Percentiles rank a stretch among this genome's conserved stretches.
Evolutionary conservation across 345 rosid species (phyloP).

Genomic region (Limnanthes douglasii): DNA sequence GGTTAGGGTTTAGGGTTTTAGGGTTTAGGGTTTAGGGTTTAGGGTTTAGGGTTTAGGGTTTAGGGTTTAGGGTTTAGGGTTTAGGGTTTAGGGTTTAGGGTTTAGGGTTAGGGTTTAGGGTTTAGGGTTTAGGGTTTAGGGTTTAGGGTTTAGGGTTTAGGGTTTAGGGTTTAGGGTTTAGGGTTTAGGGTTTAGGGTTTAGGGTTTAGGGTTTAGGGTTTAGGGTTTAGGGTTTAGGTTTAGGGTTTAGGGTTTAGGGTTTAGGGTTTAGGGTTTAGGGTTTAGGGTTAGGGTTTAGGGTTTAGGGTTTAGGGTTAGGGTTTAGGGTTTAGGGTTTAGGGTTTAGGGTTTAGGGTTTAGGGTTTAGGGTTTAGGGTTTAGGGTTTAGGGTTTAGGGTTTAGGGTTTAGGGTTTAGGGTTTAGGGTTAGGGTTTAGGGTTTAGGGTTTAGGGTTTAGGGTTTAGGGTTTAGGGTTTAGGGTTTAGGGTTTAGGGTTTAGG

Average conservation of each 20-base stretch:
- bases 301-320: background rate
- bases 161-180: background rate
- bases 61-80: background rate
- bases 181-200: background rate
- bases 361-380: background rate
- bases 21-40: background rate
- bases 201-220: background rate
- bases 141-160: background rate
- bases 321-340: background rate
- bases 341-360: background rate
- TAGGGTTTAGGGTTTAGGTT: background rate
- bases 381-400: background rate
- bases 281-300: background rate
- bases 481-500: background rate
- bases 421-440: background rate
- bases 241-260: background rate
- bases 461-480: background rate
- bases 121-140: background rate
- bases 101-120: background rate
- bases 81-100: background rate
- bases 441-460: background rate
- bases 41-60: background rate
- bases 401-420: background rate
- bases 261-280: background rate
- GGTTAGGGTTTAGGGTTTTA: too few species aligned